Evolutionary conservation across 148 eudicot species (phyloP), one percentile per base, ranked within the genome.

Genomic region (Cornus controversa): DNA sequence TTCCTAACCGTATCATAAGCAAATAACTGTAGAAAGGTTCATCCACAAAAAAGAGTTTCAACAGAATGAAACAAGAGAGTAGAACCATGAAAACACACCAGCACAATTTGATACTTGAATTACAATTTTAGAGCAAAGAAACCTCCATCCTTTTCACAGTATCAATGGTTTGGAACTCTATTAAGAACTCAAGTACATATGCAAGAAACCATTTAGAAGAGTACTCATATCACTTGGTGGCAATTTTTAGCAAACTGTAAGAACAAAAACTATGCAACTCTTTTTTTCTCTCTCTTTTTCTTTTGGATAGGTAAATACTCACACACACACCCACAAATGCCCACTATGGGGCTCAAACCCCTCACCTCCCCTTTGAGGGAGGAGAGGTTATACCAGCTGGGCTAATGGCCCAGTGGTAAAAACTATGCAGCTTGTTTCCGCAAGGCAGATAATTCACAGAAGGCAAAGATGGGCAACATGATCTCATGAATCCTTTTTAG

Each of bases 1-100:
- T 93, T 96, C 80, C 93, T 96, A 66, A 96, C 94, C 2, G 99
- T 93, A 76, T 96, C 98, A 53, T 90, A 96, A 13, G 86, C 92
- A 81, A 96, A 88, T 70, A 96, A 86, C 99, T 96, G 85, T 78
- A 89, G n/a, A 74, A 57, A 58, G 68, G 69, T 65, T 60, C 64
- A 60, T 60, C 23, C 45, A 66, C 14, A 50, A 25, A 60, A 60
- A n/a, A 57, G 53, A 66, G 72, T 10, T 45, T 67, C 67, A 68
- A 67, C 34, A 10, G 13, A 24, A 24, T 23, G 75, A n/a, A 63
- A 18, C 34, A 28, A 34, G 3, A 27, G 4, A 53, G 16, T 62
- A 4, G 1, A n/a, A 37, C n/a, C 37, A 47, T 1, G 36, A 37
- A 72, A 70, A 27, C 2, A 53, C 37, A 6, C 9, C 40, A 45